Percentiles rank a stretch among this genome's conserved stretches.
phyloP scores from a whole-genome alignment of 2,329 filamentous ascomycete genomes.

The Fusarium armeniacum region DNA sequence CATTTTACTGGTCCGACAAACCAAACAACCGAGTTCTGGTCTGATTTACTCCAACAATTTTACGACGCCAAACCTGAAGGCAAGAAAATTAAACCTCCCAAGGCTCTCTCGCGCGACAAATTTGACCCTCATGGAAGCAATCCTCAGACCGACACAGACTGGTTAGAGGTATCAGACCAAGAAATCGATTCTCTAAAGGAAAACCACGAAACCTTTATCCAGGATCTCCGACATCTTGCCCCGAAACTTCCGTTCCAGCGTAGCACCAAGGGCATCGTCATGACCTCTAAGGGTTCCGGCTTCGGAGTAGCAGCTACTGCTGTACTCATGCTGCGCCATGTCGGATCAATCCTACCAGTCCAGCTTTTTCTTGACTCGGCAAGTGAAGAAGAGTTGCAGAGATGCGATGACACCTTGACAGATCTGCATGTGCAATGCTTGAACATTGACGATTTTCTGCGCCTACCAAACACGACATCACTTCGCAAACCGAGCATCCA shows the following conservation, averaged over 20 bases:
- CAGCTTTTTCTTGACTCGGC: slow-evolving; percentile 43
- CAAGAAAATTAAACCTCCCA: slow-evolving; percentile 22
- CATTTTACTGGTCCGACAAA: slow-evolving; percentile 33
- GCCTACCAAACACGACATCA: slow-evolving; percentile 8
- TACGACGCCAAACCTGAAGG: slow-evolving; percentile 38
- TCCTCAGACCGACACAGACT: slow-evolving; percentile 27
- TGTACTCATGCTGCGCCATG: slow-evolving; percentile 43
- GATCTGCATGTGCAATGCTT: slow-evolving; percentile 33
- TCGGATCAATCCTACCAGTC: slow-evolving; percentile 37
- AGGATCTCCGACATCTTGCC: slow-evolving; percentile 27
- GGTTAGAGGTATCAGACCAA: slow-evolving; percentile 22
- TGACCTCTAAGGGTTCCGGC: slow-evolving; percentile 35
- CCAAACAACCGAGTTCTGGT: slow-evolving; percentile 40
- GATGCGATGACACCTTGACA: slow-evolving; percentile 25
- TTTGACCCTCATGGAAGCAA: slow-evolving; percentile 35
- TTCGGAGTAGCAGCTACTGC: slow-evolving; percentile 44
- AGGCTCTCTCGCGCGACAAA: slow-evolving; percentile 27
- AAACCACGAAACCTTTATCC: slow-evolving; percentile 35
- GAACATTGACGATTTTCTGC: slow-evolving; percentile 43
- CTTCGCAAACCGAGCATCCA: slow-evolving; percentile 26
- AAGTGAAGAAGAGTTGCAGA: slow-evolving; percentile 25
- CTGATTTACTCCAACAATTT: slow-evolving; percentile 13
- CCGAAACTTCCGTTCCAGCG: slow-evolving; percentile 29
- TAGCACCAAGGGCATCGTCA: slow-evolving; percentile 40
- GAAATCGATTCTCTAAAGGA: slow-evolving; percentile 34